A percentile compares a stretch with the other conserved stretches of the same genome.
Evolutionary conservation across 176 grass and related monocot species (phyloP).

Genomic region (Zizania latifolia): DNA sequence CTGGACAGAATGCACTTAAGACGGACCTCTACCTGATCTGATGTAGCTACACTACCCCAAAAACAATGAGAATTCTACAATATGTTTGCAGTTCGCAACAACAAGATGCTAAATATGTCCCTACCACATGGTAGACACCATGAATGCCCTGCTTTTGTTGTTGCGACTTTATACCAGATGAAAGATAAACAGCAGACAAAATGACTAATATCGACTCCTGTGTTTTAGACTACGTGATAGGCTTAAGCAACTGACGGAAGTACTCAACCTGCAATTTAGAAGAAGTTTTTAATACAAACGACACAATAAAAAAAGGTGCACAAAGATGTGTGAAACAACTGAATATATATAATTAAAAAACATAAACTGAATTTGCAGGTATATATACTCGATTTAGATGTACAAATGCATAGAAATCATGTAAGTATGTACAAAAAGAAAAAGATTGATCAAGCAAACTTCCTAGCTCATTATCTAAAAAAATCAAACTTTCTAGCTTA

Average conservation of each 20-base stretch:
- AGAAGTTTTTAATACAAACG: background rate
- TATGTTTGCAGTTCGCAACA: slow-evolving; percentile 2
- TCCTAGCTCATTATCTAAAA: too few species aligned
- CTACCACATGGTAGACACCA: slow-evolving; percentile 44
- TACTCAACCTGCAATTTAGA: slow-evolving; percentile 70
- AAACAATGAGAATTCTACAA: slow-evolving; percentile 6
- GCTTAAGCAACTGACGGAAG: slow-evolving; percentile 96
- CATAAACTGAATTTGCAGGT: background rate
- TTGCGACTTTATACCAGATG: slow-evolving; percentile 13
- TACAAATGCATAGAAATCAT: background rate
- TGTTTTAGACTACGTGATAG: slow-evolving; percentile 66
- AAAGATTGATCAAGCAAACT: background rate
- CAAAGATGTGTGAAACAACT: slow-evolving; percentile 12
- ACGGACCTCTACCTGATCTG: background rate
- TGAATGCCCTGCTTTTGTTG: slow-evolving; percentile 28
- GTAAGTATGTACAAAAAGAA: background rate
- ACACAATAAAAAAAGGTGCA: background rate
- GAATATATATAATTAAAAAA: background rate
- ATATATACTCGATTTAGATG: background rate
- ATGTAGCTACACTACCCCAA: slow-evolving; percentile 9
- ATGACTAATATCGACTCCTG: slow-evolving; percentile 1
- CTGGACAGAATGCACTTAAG: background rate
- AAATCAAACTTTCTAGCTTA: background rate
- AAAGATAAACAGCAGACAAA: slow-evolving; percentile 11
- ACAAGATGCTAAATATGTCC: slow-evolving; percentile 24